Percentiles rank a stretch among this genome's conserved stretches.
These are phyloP conservation scores for Saxophila tyrrhenica DNA, from an alignment of 495 filamentous ascomycete genomes.

Conservation along the genomic window DNA sequence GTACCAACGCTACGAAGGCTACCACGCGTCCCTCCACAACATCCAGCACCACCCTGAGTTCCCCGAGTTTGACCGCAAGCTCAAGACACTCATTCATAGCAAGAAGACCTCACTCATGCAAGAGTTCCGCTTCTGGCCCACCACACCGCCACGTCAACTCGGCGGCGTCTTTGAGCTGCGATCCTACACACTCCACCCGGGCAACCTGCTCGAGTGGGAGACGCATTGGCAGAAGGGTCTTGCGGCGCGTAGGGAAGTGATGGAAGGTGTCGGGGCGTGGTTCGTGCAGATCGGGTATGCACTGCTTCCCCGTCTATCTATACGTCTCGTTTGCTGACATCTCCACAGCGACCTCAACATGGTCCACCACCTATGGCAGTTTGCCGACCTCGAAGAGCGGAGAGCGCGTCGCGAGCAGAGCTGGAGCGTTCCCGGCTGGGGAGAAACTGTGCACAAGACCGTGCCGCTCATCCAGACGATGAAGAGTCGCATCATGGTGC, in stretches of 20 bases:
- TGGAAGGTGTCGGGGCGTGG: slow-evolving; percentile 98
- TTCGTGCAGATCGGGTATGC: slow-evolving; percentile 77
- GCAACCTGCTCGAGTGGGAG: slow-evolving; percentile 95
- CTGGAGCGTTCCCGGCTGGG: slow-evolving; percentile 92
- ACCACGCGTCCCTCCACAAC: slow-evolving; percentile 78
- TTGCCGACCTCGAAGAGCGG: slow-evolving; percentile 88
- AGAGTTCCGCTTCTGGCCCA: slow-evolving; percentile 99
- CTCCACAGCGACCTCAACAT: slow-evolving; percentile 69
- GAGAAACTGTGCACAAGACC: slow-evolving; percentile 96
- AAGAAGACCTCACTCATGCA: slow-evolving; percentile 94
- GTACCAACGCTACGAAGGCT: slow-evolving; percentile 93
- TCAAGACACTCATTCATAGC: slow-evolving; percentile 65
- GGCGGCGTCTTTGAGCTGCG: slow-evolving; percentile 94
- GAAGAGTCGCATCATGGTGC: slow-evolving; percentile 86
- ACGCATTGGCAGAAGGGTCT: slow-evolving; percentile 93
- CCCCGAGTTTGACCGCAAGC: slow-evolving; percentile 65
- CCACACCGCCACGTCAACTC: slow-evolving; percentile 74
- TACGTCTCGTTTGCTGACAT: neutral
- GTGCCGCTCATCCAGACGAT: slow-evolving; percentile 93
- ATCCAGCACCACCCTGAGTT: slow-evolving; percentile 73
- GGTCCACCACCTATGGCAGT: slow-evolving; percentile 97
- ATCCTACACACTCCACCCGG: slow-evolving; percentile 91
- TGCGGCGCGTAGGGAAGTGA: slow-evolving; percentile 80
- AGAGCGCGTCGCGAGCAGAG: slow-evolving; percentile 87
- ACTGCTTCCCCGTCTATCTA: neutral